Base-by-base conservation (phyloP, 257 asterid species). In the Nicotiana tabacum region DNA sequence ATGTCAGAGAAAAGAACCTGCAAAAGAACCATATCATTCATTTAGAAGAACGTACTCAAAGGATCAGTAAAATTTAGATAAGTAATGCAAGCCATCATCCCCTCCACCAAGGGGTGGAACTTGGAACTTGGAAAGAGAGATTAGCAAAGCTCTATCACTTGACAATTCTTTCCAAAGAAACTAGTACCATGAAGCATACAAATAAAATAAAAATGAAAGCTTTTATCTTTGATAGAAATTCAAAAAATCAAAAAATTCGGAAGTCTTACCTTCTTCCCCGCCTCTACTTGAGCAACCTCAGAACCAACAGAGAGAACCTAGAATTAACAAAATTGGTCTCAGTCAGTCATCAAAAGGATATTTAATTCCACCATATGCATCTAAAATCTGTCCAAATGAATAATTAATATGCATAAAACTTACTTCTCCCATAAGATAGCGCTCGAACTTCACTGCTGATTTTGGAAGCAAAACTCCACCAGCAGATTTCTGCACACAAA, bases 1-100 rank as follows among this genome's bases (percentile, higher is more conserved):
- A 92, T 79, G 84, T 92, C 97, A 1, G 99, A 95, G 93, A 95
- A 95, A 83, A 95, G 89, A 87, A 95, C 99, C 99, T 93, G 97
- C 80, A 86, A 33, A 82, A 83, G 35, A 83, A 58, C 81, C 27
- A 62, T 56, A 30, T 39, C 82, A 87, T 60, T 46, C 55, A 81
- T 67, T 81, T 6, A 66, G 66, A 32, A 65, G 21, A 51, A 11
- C 16, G 46, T 80, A 9, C 33, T 39, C 16, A 79, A 21, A 11
- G 51, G 4, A 51, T 16, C 66, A 18, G 30, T 32, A 77, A 77
- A 29, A 21, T 21, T 21, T 21, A 21, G 21, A 21, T 16, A 48
- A 18, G 11, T 32, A 77, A 77, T 10, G 18, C 53, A 67, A 67
- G 51, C 29, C 4, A 4, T 37, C 9, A 37, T 2, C 32, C 56